phyloP scores from a whole-genome alignment of 805 yeast genomes.

The Metschnikowia chrysomelidarum region DNA sequence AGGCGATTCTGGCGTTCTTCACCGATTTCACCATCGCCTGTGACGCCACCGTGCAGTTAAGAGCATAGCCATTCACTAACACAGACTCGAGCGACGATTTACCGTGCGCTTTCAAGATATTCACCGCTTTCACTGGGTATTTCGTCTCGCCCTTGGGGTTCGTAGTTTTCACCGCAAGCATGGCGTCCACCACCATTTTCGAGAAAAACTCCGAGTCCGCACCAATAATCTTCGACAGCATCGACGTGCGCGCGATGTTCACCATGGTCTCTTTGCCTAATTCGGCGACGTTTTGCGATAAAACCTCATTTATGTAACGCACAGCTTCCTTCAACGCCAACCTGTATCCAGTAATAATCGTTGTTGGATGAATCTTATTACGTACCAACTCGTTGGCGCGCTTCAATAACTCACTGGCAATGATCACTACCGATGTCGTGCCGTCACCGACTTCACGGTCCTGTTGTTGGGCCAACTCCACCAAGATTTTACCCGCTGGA shows the following conservation, averaged over 20 bases:
- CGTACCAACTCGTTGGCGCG: constrained; percentile 93
- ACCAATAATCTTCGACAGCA: constrained; percentile 96
- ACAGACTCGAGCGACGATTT: constrained; percentile 85
- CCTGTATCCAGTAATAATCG: constrained; percentile 94
- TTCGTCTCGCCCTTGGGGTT: constrained; percentile 83
- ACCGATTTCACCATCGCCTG: constrained; percentile 89
- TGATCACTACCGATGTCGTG: constrained; percentile 94
- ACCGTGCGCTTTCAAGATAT: constrained; percentile 94
- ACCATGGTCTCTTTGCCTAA: constrained; percentile 82
- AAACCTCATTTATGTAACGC: constrained; percentile 78
- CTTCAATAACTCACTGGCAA: constrained; percentile 88
- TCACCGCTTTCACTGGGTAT: constrained; percentile 97
- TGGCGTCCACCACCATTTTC: constrained; percentile 89
- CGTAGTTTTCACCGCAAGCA: constrained; percentile 89
- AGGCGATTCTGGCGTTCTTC: constrained; percentile 74
- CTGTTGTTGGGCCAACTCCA: constrained; percentile 97
- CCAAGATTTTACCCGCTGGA: constrained; percentile 97
- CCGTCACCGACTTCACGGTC: constrained; percentile 99
- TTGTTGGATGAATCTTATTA: constrained; percentile 95
- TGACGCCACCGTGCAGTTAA: constrained; percentile 95
- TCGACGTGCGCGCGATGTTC: constrained; percentile 93
- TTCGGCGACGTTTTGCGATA: constrained; percentile 74
- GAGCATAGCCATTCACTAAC: constrained; percentile 89
- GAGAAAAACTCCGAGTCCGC: constrained; percentile 89
- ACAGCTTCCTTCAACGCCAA: constrained; percentile 90